Evolutionary conservation across 495 filamentous ascomycete genomes (phyloP).

Genomic region (Penicillium canariense): DNA sequence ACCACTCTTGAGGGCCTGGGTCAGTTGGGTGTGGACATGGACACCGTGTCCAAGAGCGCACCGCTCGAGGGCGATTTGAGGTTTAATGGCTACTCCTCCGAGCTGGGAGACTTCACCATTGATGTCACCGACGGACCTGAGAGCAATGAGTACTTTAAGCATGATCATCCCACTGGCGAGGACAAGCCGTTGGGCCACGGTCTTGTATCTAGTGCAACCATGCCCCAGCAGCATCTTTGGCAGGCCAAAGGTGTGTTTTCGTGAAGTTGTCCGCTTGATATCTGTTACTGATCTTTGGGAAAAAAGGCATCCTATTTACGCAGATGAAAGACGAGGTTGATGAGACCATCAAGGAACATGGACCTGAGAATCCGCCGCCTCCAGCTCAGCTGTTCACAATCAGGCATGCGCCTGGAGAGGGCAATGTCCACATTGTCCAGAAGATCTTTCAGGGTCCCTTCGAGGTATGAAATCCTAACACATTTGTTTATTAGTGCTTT

Average conservation of each 20-base stretch:
- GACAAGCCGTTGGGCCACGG: slow-evolving; percentile 76
- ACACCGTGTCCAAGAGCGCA: slow-evolving; percentile 40
- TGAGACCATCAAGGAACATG: slow-evolving; percentile 62
- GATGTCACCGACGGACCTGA: slow-evolving; percentile 68
- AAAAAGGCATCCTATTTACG: slow-evolving; percentile 62
- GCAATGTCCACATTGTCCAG: slow-evolving; percentile 87
- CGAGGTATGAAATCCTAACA: slow-evolving; percentile 47
- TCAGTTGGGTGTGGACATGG: slow-evolving; percentile 56
- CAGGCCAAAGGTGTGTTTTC: slow-evolving; percentile 66
- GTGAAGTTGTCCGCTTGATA: background rate
- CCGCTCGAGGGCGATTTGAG: slow-evolving; percentile 73
- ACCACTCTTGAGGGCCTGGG: slow-evolving; percentile 75
- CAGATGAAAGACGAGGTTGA: slow-evolving; percentile 78
- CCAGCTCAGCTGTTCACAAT: slow-evolving; percentile 85
- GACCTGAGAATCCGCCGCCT: slow-evolving; percentile 70
- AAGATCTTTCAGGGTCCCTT: slow-evolving; percentile 90
- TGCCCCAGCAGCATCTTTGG: slow-evolving; percentile 75
- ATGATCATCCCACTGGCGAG: slow-evolving; percentile 60
- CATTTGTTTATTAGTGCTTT: background rate
- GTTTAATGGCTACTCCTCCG: slow-evolving; percentile 68
- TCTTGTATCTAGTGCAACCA: slow-evolving; percentile 65
- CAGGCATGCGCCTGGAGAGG: slow-evolving; percentile 60
- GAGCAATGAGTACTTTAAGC: slow-evolving; percentile 59
- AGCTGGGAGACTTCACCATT: slow-evolving; percentile 82
- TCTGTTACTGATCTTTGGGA: slow-evolving; percentile 6